These are phyloP conservation scores for Nidularia pulvinata DNA, from an alignment of 768 basidiomycete genomes.

Conservation along the genomic window DNA sequence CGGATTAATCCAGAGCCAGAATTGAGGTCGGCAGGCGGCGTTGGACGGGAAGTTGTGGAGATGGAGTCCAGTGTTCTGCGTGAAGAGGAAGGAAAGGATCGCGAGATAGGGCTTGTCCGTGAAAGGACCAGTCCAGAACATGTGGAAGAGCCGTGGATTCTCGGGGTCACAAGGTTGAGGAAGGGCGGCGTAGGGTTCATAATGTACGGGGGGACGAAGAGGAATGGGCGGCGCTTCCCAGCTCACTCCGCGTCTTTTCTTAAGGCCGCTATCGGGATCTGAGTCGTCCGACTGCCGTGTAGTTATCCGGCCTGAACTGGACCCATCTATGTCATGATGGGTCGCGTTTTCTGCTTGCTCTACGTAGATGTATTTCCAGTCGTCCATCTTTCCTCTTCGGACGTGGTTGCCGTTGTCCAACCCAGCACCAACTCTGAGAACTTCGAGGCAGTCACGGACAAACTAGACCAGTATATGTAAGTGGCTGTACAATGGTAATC, in stretches of 20 bases:
- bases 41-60: constrained; percentile 47
- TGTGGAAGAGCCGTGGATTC: constrained; percentile 90
- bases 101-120: constrained; percentile 99
- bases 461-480: constrained; percentile 49
- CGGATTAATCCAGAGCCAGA: constrained; percentile 99
- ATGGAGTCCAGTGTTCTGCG: constrained; percentile 91
- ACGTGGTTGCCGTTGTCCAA: constrained; percentile 81
- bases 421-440: constrained; percentile 87
- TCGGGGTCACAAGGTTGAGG: constrained; percentile 77
- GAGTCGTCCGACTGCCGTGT: constrained; percentile 12
- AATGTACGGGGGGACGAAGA: constrained; percentile 49
- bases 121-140: constrained; percentile 99
- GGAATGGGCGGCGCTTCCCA: constrained; percentile 55
- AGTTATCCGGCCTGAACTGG: constrained; percentile 13
- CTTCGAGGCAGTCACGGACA: constrained; percentile 97
- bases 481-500: background rate
- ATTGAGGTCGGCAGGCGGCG: constrained; percentile 78
- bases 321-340: constrained; percentile 35
- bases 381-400: constrained; percentile 72
- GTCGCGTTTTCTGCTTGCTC: constrained; percentile 47
- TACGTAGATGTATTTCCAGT: constrained; percentile 88
- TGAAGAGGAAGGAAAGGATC: constrained; percentile 91
- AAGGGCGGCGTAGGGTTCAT: constrained; percentile 58
- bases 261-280: constrained; percentile 55
- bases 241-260: constrained; percentile 57